phyloP scores from a whole-genome alignment of 129 eudicot species.

The Flaveria trinervia region DNA sequence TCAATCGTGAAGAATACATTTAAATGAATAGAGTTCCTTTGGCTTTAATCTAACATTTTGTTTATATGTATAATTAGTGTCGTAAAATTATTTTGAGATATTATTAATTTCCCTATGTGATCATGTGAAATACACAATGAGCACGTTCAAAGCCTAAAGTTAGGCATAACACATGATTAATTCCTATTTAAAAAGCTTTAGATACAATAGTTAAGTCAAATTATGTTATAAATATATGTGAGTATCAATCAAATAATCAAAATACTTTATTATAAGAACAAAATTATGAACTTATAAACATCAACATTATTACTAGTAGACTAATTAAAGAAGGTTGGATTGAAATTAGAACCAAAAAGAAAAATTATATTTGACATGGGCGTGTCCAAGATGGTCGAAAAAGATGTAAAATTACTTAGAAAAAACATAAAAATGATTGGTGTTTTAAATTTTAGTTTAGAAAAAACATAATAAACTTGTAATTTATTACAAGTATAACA shows the following conservation, averaged over 20 bases:
- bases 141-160: slow-evolving; percentile 40
- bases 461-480: too few relatives aligned
- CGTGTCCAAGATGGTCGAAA: too few relatives aligned
- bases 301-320: not conserved
- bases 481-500: too few relatives aligned
- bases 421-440: too few relatives aligned
- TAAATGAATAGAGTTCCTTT: slow-evolving; percentile 30
- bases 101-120: slow-evolving; percentile 21
- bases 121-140: slow-evolving; percentile 35
- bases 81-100: not conserved
- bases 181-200: not conserved
- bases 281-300: not conserved
- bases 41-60: slow-evolving; percentile 30
- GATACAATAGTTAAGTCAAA: too few relatives aligned
- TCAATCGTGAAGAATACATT: slow-evolving; percentile 14
- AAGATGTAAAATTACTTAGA: too few relatives aligned
- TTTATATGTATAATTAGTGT: slow-evolving; percentile 4
- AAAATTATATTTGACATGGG: too few relatives aligned
- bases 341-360: too few relatives aligned
- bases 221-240: not conserved
- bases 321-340: too few relatives aligned
- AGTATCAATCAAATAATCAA: not conserved
- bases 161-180: slow-evolving; percentile 29
- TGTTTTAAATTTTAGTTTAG: too few relatives aligned
- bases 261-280: not conserved